Evolutionary conservation across 257 asterid genomes (phyloP), one percentile per base, ranked within the genome.

Genomic region (Agastache rugosa): DNA sequence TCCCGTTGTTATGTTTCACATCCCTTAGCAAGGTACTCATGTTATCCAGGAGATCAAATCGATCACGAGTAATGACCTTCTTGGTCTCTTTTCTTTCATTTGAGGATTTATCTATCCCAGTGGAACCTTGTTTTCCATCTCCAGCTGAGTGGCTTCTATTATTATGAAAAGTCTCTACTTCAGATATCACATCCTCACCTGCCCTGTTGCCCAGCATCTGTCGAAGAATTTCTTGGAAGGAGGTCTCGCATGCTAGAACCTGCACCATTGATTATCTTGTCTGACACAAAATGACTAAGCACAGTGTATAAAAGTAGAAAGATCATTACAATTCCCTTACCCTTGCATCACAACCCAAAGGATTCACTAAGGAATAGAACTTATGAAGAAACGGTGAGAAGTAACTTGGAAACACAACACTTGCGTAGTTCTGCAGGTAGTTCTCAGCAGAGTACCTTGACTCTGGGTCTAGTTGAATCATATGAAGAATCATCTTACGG

Each of bases 401-500:
- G 81, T 92, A 95, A 79, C 82, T 77, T n/a, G 99, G 99, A 79
- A 95, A 92, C 83, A 92, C 98, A 83, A 84, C 88, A 41, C 87
- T 88, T 14, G 96, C 90, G 75, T 84, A 92, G 75, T 82, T 81
- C 84, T 90, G 96, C 90, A 92, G 84, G 87, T 95, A 95, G 79
- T 86, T 87, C 84, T 92, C 98, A 61, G 99, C 99, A 81, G 98
- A 87, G 79, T 72, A 83, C 72, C 99, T 93, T 9, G 87, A 87
- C 69, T 89, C 99, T 2, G 97, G 94, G 65, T 95, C 96, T 87
- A 91, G 81, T 68, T 95, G 99, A 82, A 95, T 89, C 99, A 95
- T 95, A 78, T 95, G 99, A 79, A 95, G 97, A 74, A 95, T 91
- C 99, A 95, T 90, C 87, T 90, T 91, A 63, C 98, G 97, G 71